Percentiles rank a stretch among this genome's conserved stretches.
Conservation (phyloP, 768 basidiomycete genomes). For the Russula lepida region DNA sequence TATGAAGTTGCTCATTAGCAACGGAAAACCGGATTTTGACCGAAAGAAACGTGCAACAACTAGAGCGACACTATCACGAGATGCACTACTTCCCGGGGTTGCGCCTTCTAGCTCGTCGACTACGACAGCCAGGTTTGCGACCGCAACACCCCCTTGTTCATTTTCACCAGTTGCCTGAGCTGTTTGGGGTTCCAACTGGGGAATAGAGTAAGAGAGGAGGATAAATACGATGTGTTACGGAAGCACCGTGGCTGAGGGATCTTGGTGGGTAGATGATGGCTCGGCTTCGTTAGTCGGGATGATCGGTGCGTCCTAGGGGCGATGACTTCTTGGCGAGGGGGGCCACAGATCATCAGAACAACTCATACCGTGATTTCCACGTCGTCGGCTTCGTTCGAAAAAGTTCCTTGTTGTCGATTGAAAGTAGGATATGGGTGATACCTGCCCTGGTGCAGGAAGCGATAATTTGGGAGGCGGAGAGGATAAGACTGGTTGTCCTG, state of each 20-base stretch:
- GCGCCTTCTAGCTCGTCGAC: conserved; percentile 7
- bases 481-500: conserved; percentile 15
- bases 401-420: conserved; percentile 8
- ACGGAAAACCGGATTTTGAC: background rate
- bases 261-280: background rate
- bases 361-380: conserved; percentile 1
- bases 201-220: background rate
- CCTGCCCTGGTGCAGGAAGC: conserved; percentile 18
- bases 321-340: background rate
- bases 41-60: conserved; percentile 4
- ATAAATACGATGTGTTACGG: background rate
- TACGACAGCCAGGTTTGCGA: conserved; percentile 4
- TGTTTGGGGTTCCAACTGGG: background rate
- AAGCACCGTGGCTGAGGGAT: background rate
- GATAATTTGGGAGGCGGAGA: conserved; percentile 20
- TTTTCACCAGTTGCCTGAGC: background rate
- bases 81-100: background rate
- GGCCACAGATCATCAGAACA: background rate
- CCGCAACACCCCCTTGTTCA: background rate
- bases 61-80: background rate
- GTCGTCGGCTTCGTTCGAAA: background rate
- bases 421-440: conserved; percentile 19
- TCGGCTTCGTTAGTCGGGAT: background rate
- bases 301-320: background rate
- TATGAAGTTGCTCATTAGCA: background rate